Base-by-base conservation (phyloP, 2,329 filamentous ascomycete genomes). In the Xylariaceae sp. region DNA sequence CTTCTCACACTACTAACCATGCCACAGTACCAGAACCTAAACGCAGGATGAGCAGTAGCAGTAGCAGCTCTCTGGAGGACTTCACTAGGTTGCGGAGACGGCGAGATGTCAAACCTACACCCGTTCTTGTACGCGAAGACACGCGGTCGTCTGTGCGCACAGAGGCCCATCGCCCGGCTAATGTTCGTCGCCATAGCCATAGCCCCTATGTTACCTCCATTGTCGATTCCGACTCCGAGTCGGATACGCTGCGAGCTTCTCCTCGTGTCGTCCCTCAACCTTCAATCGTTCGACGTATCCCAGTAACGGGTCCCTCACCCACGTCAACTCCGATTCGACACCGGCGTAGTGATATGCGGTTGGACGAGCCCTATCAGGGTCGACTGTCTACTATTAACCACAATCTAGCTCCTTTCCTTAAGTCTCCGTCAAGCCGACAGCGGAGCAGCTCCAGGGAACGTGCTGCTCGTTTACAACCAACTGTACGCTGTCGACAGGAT, bases 41-140 rank as follows among this genome's bases (percentile, higher is more conserved):
- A 57, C 61, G 64, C 56, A 56, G 67, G 56, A 49, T 67, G 37
- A 73, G 58, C 66, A 74, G 39, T 37, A 73, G 72, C 50, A 73
- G 74, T 42, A 72, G 74, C 34, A 73, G 73, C 35, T 73, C 76
- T 5, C 69, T 75, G 0, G 78, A 79, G 13, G 75, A 75, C 13
- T 69, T 74, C n/a, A 70, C 68, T 10, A 75, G 78, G 45, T 75
- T 80, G 45, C 75, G 77, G 57, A 83, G 81, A 70, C 79, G 80
- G 67, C 81, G 80, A 2, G 81, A 83, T 58, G 76, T 78, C 55
- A 76, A 77, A 2, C 74, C 73, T 2, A 73, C 75, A 1, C 71
- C 72, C 2, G 54, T 57, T 9, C 54, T 58, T 37, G 51, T 57
- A n/a, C 66, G 73, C 15, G 68, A 74, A 15, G 65, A 67, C 18